Percentiles rank a stretch among this genome's conserved stretches.
Conservation (phyloP, 2,329 filamentous ascomycete genomes). For the Bipolaris zeicola region DNA sequence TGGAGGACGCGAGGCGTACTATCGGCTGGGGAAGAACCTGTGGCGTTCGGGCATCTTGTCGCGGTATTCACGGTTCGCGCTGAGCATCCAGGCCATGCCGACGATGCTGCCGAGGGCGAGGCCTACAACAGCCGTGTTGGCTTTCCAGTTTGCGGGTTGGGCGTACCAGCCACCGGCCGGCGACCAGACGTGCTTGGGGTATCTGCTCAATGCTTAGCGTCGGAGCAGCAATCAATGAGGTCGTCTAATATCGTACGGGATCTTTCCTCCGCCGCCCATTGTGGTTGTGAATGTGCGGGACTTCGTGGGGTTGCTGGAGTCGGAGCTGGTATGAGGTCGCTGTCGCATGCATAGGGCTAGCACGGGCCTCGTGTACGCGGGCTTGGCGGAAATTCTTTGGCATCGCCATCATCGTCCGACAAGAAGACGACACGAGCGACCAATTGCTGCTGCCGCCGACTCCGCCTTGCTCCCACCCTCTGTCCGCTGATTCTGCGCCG, state of each 20-base stretch:
- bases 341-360: constrained; percentile 22
- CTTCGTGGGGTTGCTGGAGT: constrained; percentile 21
- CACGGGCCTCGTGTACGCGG: constrained; percentile 16
- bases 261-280: constrained; percentile 68
- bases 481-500: constrained; percentile 7
- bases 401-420: constrained; percentile 30
- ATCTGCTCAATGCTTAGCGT: constrained; percentile 59
- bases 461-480: constrained; percentile 18
- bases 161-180: constrained; percentile 97
- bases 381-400: constrained; percentile 46
- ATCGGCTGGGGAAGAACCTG: constrained; percentile 82
- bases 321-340: constrained; percentile 27
- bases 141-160: constrained; percentile 92
- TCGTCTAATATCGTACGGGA: constrained; percentile 59
- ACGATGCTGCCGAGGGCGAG: constrained; percentile 71
- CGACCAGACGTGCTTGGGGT: constrained; percentile 99
- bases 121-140: constrained; percentile 81
- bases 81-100: constrained; percentile 71
- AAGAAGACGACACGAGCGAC: constrained; percentile 34
- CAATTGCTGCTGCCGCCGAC: constrained; percentile 29
- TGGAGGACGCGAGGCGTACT: constrained; percentile 61
- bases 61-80: constrained; percentile 74
- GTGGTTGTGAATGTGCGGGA: constrained; percentile 63
- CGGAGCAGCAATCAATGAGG: constrained; percentile 19
- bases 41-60: constrained; percentile 76